Conservation (phyloP, 805 yeast genomes). For the Nakazawaea pomicola region DNA sequence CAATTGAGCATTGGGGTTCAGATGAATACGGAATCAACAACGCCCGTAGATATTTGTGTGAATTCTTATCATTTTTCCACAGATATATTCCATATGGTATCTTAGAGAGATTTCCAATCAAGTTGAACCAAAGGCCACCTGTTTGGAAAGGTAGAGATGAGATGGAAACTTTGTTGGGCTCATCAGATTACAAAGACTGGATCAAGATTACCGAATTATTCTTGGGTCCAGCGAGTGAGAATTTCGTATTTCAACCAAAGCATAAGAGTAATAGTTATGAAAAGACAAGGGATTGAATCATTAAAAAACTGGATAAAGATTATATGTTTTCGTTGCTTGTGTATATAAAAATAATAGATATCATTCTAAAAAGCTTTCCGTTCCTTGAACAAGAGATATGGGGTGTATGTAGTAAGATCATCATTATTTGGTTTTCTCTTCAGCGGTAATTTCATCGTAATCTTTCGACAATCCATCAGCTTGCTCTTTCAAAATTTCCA, state of each 20-base stretch:
- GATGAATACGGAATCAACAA: conserved; percentile 90
- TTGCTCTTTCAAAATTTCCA: conserved; percentile 67
- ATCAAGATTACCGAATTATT: conserved; percentile 93
- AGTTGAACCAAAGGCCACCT: conserved; percentile 90
- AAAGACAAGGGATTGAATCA: conserved; percentile 10
- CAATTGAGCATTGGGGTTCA: conserved; percentile 96
- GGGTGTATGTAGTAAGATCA: too few relatives aligned
- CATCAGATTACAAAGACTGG: conserved; percentile 89
- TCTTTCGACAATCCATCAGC: conserved; percentile 62
- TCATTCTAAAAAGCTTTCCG: too few relatives aligned
- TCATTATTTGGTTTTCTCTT: conserved; percentile 3
- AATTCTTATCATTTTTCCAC: conserved; percentile 89
- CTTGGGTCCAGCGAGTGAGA: conserved; percentile 76
- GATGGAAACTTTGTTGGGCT: conserved; percentile 82
- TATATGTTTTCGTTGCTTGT: background rate
- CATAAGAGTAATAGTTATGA: conserved; percentile 88
- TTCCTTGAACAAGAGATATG: too few relatives aligned
- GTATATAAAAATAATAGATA: too few relatives aligned
- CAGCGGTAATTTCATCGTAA: conserved; percentile 35
- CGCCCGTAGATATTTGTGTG: conserved; percentile 89
- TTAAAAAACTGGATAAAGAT: too few relatives aligned
- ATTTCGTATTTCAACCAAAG: conserved; percentile 81
- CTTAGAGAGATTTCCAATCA: conserved; percentile 82
- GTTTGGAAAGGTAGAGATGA: conserved; percentile 91
- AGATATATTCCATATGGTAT: conserved; percentile 94